Base-by-base conservation (phyloP, 2,329 filamentous ascomycete species). In the Gyromitra esculenta region DNA sequence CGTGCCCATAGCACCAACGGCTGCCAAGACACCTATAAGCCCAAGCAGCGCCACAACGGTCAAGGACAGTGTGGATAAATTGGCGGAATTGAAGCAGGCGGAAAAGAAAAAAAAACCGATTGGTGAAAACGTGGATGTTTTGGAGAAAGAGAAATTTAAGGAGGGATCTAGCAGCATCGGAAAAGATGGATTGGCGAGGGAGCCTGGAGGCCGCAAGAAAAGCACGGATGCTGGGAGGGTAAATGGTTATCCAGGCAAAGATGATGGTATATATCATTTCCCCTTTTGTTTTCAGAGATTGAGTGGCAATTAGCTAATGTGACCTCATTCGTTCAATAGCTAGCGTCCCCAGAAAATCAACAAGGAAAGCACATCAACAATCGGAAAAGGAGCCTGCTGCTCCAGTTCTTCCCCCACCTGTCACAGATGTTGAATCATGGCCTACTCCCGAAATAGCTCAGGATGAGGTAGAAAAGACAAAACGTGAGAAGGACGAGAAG, bases 371-470 rank as follows among this genome's bases (percentile, higher is more conserved):
- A 35, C 77, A 80, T 11, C 63, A 64, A 25, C 66, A 65, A 18
- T 73, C 74, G 35, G 76, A 80, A 50, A 79, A 80, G 39, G 83
- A 82, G 73, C 66, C 73, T 57, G 64, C 79, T 25, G 60, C 76
- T n/a, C 82, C 82, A 13, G 81, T 83, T 59, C 82, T 85, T 54
- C 86, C 88, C 43, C 92, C 92, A 35, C 87, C 92, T 1, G 91
- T 93, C 60, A 90, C 88, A 75, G 94, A 98, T 83, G 87, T 92
- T 64, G 86, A 89, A 68, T 90, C 90, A 21, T 99, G 96, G 96
- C 96, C 96, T 15, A 98, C 95, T 1, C 94, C 94, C 0, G 93
- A 97, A 80, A 90, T 87, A 64, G 91, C 90, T 1, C 89, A 91
- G 67, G 90, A 91, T 64, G 93, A 96, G 80, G 89, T 92, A 77